These are phyloP conservation scores for Logfia minima DNA, from an alignment of 129 eudicot genomes.

Conservation along the genomic window DNA sequence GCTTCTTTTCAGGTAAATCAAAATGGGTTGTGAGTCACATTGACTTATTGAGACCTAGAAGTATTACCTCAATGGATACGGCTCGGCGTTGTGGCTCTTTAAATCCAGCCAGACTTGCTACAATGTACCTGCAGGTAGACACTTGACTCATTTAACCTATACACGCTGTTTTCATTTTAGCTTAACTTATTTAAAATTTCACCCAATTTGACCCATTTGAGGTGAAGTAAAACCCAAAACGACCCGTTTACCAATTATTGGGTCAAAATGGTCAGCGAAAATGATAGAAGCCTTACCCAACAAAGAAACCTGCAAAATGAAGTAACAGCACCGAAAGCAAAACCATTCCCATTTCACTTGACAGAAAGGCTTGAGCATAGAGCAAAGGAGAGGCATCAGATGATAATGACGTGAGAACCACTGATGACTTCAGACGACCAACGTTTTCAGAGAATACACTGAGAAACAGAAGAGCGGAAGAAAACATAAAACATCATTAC, in stretches of 20 bases:
- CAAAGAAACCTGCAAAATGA: constrained; percentile 84
- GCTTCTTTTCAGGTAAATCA: not conserved
- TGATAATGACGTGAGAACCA: constrained; percentile 44
- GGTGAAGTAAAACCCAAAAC: not conserved
- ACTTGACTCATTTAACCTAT: constrained; percentile 11
- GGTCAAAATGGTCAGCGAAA: not conserved
- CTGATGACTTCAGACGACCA: constrained; percentile 61
- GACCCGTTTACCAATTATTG: not conserved
- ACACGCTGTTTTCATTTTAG: not conserved
- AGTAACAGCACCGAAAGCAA: constrained; percentile 64
- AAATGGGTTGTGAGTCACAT: not conserved
- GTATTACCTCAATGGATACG: constrained; percentile 72
- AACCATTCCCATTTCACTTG: constrained; percentile 65
- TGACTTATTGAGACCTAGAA: constrained; percentile 8
- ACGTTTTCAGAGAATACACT: constrained; percentile 86
- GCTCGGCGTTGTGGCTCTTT: constrained; percentile 79
- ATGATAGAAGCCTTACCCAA: constrained; percentile 54
- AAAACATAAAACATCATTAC: not conserved
- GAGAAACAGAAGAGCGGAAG: not conserved
- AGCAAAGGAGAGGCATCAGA: constrained; percentile 48
- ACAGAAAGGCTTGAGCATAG: constrained; percentile 45
- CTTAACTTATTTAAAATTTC: not conserved
- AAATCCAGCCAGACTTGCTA: constrained; percentile 66
- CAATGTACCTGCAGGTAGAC: constrained; percentile 59
- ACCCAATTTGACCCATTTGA: not conserved